Base-by-base conservation (phyloP, 306 rosid species). In the Cucurbita moschata region DNA sequence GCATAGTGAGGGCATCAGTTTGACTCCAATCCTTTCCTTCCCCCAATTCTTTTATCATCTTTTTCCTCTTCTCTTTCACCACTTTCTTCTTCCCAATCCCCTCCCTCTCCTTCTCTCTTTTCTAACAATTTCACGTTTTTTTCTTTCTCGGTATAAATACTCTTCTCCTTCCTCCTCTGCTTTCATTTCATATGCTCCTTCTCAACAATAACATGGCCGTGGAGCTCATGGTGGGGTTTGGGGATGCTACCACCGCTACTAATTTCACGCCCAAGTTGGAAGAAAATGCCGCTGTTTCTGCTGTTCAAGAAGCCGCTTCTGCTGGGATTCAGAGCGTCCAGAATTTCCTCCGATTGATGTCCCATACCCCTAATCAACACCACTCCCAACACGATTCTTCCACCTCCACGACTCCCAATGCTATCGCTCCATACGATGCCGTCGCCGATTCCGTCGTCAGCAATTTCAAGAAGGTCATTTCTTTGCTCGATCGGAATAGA, bases 321-420 rank as follows among this genome's bases (percentile, higher is more conserved):
- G 93, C 87, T 1, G 93, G 93, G 18, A 84, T 91, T 58, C 86
- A 89, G 42, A 89, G 85, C 81, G 89, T 85, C 3, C 85, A 91
- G 84, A 86, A 85, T 71, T 83, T 89, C 77, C 78, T 89, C 49
- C 73, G 77, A 23, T 85, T 89, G 76, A 79, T 89, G 40, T 83
- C 91, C 21, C 75, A 83, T 7, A 75, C 79, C 1, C 61, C 72
- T n/a, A 39, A 37, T 75, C 78, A 58, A 0, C 40, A 47, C 1
- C 82, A 61, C 30, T 68, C 58, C 5, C 55, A 53, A 12, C 67
- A 64, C 10, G 37, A 69, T 10, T 59, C 75, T 4, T 76, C 75
- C 21, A 42, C 75, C 21, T 38, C 80, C 4, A 16, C 30, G 39
- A 21, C 38, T 39, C 10, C 78, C 10, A 63, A 61, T 57, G 18